Evolutionary conservation across 2,329 filamentous ascomycete genomes (phyloP), one percentile per base, ranked within the genome.

Genomic region (Spiromastix sp.): DNA sequence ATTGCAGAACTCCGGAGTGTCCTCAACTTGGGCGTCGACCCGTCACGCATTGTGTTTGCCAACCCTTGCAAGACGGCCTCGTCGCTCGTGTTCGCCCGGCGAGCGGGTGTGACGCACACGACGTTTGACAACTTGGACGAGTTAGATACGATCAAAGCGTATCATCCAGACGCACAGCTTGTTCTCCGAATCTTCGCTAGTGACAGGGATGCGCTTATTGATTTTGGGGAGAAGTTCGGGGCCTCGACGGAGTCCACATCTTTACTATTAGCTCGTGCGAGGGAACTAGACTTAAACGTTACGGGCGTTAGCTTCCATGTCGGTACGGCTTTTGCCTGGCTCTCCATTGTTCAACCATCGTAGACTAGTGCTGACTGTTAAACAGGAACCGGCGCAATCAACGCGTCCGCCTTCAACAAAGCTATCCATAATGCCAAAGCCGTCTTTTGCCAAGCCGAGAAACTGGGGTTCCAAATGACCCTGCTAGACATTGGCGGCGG

Each of bases 291-390:
- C 5, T 26, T 54, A 21, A 37, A 46, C 13, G 36, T 55, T 5
- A 35, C 46, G 6, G 52, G 51, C 0, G 43, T 55, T n/a, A 50
- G 49, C 20, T 55, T 55, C 16, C 51, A 54, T 38, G 44, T 55
- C 19, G 52, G 51, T 11, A 34, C 36, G 6, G n/a, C n/a, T n/a
- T n/a, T n/a, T n/a, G n/a, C n/a, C n/a, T n/a, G n/a, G n/a, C n/a
- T n/a, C n/a, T n/a, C n/a, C n/a, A n/a, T n/a, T n/a, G n/a, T n/a
- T n/a, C n/a, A n/a, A n/a, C n/a, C n/a, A n/a, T n/a, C n/a, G n/a
- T n/a, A n/a, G n/a, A n/a, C n/a, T n/a, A n/a, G n/a, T n/a, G n/a
- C n/a, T n/a, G n/a, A n/a, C n/a, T n/a, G n/a, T n/a, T n/a, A n/a
- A n/a, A n/a, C n/a, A n/a, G n/a, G n/a, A n/a, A n/a, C n/a, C n/a